These are phyloP conservation scores for Chimonanthus praecox DNA, from an alignment of 164 flowering plant genomes.

Conservation along the genomic window DNA sequence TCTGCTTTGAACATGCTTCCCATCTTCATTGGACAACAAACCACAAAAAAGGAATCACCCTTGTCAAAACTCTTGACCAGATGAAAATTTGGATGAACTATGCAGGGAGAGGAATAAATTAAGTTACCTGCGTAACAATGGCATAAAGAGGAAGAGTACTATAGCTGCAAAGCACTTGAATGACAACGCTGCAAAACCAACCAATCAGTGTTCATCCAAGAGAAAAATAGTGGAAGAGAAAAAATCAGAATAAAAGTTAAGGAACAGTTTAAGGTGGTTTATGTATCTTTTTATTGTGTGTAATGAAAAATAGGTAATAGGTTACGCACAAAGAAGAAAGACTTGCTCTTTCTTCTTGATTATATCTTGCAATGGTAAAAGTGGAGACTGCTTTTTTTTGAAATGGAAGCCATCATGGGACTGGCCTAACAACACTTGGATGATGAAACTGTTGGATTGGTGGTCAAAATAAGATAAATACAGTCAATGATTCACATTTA, in stretches of 20 bases:
- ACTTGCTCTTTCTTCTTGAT: too few species aligned
- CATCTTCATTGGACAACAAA: slow-evolving; percentile 52
- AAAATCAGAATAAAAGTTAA: not conserved
- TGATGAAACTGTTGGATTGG: too few species aligned
- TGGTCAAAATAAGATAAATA: too few species aligned
- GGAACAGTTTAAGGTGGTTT: not conserved
- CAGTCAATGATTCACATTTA: not conserved
- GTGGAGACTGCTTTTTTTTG: too few species aligned
- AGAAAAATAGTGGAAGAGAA: not conserved
- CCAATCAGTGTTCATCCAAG: not conserved
- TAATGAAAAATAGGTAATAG: too few species aligned
- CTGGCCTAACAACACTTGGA: too few species aligned
- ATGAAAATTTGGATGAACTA: not conserved
- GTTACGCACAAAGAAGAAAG: too few species aligned
- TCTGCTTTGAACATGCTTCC: slow-evolving; percentile 69
- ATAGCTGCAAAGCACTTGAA: slow-evolving; percentile 90
- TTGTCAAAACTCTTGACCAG: not conserved
- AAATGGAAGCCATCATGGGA: too few species aligned
- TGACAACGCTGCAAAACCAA: slow-evolving; percentile 41
- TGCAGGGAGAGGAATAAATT: not conserved
- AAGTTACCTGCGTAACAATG: slow-evolving; percentile 54
- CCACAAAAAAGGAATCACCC: not conserved
- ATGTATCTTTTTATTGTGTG: not conserved
- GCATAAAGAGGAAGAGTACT: slow-evolving; percentile 94
- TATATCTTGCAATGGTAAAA: too few species aligned